These are phyloP conservation scores for Elongisporangium senticosum DNA, from an alignment of 352 stramenopile genomes.

Conservation along the genomic window DNA sequence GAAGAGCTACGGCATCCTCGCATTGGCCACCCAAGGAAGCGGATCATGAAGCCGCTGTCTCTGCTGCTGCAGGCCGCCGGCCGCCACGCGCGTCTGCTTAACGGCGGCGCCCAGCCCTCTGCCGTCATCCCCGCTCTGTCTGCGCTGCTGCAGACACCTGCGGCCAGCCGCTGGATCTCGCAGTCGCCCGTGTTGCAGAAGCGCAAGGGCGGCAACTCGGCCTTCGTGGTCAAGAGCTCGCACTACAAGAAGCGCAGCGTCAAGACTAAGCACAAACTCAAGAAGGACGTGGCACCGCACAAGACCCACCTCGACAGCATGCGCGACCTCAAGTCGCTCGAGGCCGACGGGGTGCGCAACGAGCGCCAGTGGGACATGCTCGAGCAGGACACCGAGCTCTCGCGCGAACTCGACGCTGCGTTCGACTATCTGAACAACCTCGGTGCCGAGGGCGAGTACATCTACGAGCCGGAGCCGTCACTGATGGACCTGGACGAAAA, in stretches of 20 bases:
- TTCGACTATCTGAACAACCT: slow-evolving; percentile 71
- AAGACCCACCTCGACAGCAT: slow-evolving; percentile 47
- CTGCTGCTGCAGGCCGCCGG: not conserved
- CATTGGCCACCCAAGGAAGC: not conserved
- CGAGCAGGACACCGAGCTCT: slow-evolving; percentile 54
- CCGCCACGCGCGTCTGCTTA: not conserved
- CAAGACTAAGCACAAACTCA: slow-evolving; percentile 72
- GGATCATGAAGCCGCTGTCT: not conserved
- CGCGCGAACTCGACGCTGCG: slow-evolving; percentile 55
- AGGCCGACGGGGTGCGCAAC: slow-evolving; percentile 39
- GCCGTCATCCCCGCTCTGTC: not conserved
- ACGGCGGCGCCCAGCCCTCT: not conserved
- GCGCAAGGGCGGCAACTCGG: slow-evolving; percentile 64
- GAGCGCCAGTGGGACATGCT: slow-evolving; percentile 44
- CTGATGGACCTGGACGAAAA: slow-evolving; percentile 56
- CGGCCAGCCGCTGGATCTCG: slow-evolving; percentile 24
- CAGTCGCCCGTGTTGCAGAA: slow-evolving; percentile 41
- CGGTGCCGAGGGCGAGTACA: slow-evolving; percentile 53
- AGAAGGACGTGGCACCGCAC: slow-evolving; percentile 46
- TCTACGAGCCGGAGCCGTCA: slow-evolving; percentile 59
- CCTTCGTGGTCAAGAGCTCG: slow-evolving; percentile 51
- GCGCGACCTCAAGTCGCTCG: slow-evolving; percentile 32
- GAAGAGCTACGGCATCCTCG: not conserved
- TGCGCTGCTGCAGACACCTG: not conserved
- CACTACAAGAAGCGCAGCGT: slow-evolving; percentile 41